Evolutionary conservation across 306 rosid species (phyloP).

Genomic region (Citrullus colocynthis): DNA sequence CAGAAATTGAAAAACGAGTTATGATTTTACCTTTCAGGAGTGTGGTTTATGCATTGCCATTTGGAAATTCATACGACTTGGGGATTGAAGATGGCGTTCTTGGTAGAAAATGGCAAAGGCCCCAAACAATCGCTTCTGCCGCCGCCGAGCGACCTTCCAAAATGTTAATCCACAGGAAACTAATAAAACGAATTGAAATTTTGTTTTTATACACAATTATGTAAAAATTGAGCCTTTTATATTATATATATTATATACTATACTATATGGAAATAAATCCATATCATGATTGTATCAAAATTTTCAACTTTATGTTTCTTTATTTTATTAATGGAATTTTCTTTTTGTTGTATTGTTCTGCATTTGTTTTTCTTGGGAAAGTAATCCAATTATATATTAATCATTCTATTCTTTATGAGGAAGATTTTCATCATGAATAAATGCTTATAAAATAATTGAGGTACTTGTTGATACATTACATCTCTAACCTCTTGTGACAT

Average conservation of each 20-base stretch:
- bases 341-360: not conserved
- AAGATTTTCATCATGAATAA: too few relatives aligned
- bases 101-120: constrained; percentile 86
- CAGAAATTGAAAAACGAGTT: not conserved
- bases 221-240: not conserved
- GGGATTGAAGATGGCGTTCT: constrained; percentile 96
- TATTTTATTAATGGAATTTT: too few relatives aligned
- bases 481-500: too few relatives aligned
- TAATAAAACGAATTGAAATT: not conserved
- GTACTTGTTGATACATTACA: too few relatives aligned
- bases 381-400: not conserved
- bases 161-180: constrained; percentile 27
- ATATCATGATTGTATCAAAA: not conserved
- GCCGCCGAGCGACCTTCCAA: constrained; percentile 87
- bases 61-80: constrained; percentile 84
- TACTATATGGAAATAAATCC: not conserved
- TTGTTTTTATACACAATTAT: not conserved
- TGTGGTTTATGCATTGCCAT: constrained; percentile 93
- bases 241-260: not conserved
- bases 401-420: not conserved
- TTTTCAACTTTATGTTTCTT: not conserved
- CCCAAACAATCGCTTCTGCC: constrained; percentile 51
- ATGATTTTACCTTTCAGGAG: constrained; percentile 29
- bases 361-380: not conserved
- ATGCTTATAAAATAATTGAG: too few relatives aligned